Evolutionary conservation across 768 basidiomycete genomes (phyloP).

Genomic region (Aureoboletus auriporus): DNA sequence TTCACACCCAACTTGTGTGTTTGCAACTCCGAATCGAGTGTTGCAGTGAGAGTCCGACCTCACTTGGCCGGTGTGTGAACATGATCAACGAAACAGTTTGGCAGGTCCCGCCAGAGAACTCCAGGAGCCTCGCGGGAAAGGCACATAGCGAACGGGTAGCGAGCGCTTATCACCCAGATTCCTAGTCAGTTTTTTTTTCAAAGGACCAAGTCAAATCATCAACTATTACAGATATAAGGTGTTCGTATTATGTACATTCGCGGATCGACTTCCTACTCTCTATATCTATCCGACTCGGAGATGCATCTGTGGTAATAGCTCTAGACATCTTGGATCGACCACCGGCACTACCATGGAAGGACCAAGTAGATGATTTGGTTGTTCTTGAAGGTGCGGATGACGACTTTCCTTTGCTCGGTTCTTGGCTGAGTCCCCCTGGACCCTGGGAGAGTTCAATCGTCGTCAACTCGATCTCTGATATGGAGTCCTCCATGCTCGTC

Average conservation of each 20-base stretch:
- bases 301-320: not conserved
- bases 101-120: too few species aligned
- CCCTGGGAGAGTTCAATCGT: conserved; percentile 4
- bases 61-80: too few species aligned
- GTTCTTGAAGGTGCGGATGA: not conserved
- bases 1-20: too few species aligned
- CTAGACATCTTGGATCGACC: not conserved
- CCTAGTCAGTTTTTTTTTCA: too few species aligned
- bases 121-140: too few species aligned
- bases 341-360: not conserved
- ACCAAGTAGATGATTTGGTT: conserved; percentile 11
- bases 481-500: not conserved
- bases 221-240: not conserved
- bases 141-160: too few species aligned
- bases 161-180: too few species aligned
- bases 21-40: too few species aligned
- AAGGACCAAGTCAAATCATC: too few species aligned
- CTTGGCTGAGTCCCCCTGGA: not conserved
- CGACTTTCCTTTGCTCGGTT: not conserved
- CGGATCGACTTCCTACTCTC: not conserved
- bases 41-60: too few species aligned
- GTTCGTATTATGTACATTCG: not conserved
- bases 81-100: too few species aligned
- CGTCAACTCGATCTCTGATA: conserved; percentile 10
- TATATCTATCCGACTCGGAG: not conserved